Evolutionary conservation across 768 basidiomycete genomes (phyloP).

Genomic region (Clitopilus passeckerianus): DNA sequence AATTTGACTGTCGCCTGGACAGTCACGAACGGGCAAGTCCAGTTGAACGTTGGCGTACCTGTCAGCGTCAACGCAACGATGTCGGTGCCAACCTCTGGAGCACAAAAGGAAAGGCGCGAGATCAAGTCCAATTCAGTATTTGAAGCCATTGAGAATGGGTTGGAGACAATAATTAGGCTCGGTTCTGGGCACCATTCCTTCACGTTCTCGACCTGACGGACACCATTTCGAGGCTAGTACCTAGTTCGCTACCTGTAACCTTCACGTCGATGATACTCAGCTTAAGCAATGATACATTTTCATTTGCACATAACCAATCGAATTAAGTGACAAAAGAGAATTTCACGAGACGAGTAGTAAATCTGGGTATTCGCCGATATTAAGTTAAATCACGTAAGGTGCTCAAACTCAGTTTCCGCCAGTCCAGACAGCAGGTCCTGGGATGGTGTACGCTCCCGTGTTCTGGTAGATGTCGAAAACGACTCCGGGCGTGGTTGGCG

Average conservation of each 20-base stretch:
- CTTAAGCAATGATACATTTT: too few relatives aligned
- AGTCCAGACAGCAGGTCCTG: constrained; percentile 33
- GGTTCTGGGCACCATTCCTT: constrained; percentile 15
- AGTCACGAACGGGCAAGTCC: constrained; percentile 7
- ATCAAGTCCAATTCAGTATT: background rate
- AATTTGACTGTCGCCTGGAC: constrained; percentile 19
- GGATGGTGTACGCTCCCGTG: constrained; percentile 31
- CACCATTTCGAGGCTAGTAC: background rate
- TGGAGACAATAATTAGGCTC: constrained; percentile 5
- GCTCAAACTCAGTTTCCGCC: constrained; percentile 9
- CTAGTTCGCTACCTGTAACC: background rate
- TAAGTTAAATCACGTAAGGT: too few relatives aligned
- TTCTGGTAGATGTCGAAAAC: background rate
- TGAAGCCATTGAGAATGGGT: background rate
- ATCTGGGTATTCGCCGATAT: too few relatives aligned
- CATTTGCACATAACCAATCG: too few relatives aligned
- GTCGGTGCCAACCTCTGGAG: constrained; percentile 5
- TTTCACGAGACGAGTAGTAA: too few relatives aligned
- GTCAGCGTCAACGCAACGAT: constrained; percentile 20
- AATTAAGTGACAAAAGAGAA: too few relatives aligned
- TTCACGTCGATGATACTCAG: too few relatives aligned
- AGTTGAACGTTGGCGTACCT: constrained; percentile 15
- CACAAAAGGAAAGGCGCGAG: background rate
- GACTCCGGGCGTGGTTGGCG: constrained; percentile 23
- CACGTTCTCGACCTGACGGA: background rate